phyloP scores from a whole-genome alignment of 2,329 filamentous ascomycete species.

The Aspergillus sp. region DNA sequence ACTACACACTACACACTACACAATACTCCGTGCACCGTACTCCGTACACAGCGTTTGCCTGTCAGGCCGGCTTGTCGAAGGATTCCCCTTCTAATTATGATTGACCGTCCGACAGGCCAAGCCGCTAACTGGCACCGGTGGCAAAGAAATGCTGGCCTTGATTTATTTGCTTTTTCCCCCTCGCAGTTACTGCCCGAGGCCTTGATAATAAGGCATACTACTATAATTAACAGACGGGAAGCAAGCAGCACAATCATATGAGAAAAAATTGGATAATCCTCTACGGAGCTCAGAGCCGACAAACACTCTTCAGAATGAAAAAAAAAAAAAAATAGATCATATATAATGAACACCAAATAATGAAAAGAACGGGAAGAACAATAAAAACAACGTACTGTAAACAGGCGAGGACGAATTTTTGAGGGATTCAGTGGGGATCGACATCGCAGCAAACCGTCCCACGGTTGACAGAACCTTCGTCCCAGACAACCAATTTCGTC shows the following conservation, averaged over 20 bases:
- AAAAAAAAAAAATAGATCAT: too few species aligned
- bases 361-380: background rate
- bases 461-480: slow-evolving; percentile 22
- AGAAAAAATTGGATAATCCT: background rate
- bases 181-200: too few species aligned
- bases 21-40: background rate
- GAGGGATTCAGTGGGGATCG: slow-evolving; percentile 22
- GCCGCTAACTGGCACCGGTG: slow-evolving; percentile 11
- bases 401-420: background rate
- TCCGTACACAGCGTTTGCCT: background rate
- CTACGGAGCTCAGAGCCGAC: background rate
- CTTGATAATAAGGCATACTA: background rate
- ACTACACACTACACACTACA: background rate
- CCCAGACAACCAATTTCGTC: background rate
- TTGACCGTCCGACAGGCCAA: slow-evolving; percentile 7
- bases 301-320: background rate
- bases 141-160: slow-evolving; percentile 4
- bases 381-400: slow-evolving; percentile 3
- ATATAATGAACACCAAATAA: too few species aligned
- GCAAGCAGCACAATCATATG: background rate
- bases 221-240: background rate
- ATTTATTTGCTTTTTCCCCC: background rate
- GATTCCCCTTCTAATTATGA: background rate
- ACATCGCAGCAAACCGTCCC: slow-evolving; percentile 27
- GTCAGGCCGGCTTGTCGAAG: background rate